Conservation (phyloP, 192 early-diverging fungal species). For the Coemansia sp. region DNA sequence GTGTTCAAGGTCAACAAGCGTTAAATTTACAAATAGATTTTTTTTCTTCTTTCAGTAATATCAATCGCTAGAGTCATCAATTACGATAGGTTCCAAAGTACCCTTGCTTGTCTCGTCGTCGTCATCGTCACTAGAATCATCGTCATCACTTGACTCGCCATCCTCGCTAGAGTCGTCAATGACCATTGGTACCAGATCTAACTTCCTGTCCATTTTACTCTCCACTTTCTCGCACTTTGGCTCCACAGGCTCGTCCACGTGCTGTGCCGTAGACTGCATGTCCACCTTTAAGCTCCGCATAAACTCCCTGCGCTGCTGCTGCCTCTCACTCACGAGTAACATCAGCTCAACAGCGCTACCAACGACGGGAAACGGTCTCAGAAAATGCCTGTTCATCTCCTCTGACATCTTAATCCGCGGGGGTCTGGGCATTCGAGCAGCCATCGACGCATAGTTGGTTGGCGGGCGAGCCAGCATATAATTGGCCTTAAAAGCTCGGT, state of each 20-base stretch:
- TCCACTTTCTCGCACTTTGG: background rate
- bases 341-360: background rate
- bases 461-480: background rate
- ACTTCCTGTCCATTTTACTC: background rate
- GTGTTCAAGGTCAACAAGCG: slow-evolving; percentile 55
- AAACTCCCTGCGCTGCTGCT: background rate
- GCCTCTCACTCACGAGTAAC: background rate
- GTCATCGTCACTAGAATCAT: background rate
- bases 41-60: background rate
- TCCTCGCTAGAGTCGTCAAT: background rate
- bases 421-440: background rate
- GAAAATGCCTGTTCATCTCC: background rate
- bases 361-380: background rate
- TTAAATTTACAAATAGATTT: slow-evolving; percentile 14
- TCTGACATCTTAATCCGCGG: background rate
- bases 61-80: background rate
- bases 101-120: background rate
- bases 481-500: background rate
- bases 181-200: background rate
- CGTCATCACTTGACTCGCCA: background rate
- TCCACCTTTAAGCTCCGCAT: background rate
- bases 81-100: background rate
- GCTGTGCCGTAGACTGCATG: no score
- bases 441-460: background rate
- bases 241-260: background rate